Percentiles rank a stretch among this genome's conserved stretches.
phyloP scores from a whole-genome alignment of 352 stramenopile species.

The Pythium utonaiense region DNA sequence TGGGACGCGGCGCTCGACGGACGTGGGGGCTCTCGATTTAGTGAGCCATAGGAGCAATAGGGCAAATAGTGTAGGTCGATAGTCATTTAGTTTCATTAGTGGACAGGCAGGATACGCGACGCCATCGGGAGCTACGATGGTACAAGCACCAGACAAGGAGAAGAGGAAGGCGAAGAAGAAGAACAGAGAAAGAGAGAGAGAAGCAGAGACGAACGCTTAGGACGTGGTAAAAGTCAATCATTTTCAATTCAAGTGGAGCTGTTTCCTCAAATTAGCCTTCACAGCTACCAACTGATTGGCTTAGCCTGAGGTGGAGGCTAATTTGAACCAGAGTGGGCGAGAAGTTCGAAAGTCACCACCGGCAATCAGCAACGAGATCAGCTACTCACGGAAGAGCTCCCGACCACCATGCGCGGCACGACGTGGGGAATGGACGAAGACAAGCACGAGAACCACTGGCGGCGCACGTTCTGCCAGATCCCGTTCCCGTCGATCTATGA shows the following conservation, averaged over 20 bases:
- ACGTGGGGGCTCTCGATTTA: not conserved
- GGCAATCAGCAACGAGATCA: no score
- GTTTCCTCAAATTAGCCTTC: not conserved
- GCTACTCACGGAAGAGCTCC: not conserved
- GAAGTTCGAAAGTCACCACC: constrained; percentile 1
- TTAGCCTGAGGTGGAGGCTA: not conserved
- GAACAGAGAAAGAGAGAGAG: not conserved
- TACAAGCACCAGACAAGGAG: not conserved
- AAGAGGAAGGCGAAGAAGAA: constrained; percentile 5
- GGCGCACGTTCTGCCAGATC: constrained; percentile 86
- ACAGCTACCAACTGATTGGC: no score
- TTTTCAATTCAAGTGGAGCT: not conserved
- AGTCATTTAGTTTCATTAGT: constrained; percentile 26
- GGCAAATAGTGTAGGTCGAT: constrained; percentile 28
- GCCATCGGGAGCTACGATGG: constrained; percentile 9
- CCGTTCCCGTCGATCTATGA: constrained; percentile 76
- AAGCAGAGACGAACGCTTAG: not conserved
- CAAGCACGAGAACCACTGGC: constrained; percentile 78
- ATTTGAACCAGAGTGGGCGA: constrained; percentile 1
- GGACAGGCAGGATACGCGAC: constrained; percentile 11
- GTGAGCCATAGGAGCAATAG: constrained; percentile 11
- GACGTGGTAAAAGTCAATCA: not conserved
- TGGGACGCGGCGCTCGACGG: not conserved
- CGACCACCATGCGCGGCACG: constrained; percentile 22
- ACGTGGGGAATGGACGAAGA: constrained; percentile 40